phyloP scores from a whole-genome alignment of 441 rosid species.

The Populus hybrid region DNA sequence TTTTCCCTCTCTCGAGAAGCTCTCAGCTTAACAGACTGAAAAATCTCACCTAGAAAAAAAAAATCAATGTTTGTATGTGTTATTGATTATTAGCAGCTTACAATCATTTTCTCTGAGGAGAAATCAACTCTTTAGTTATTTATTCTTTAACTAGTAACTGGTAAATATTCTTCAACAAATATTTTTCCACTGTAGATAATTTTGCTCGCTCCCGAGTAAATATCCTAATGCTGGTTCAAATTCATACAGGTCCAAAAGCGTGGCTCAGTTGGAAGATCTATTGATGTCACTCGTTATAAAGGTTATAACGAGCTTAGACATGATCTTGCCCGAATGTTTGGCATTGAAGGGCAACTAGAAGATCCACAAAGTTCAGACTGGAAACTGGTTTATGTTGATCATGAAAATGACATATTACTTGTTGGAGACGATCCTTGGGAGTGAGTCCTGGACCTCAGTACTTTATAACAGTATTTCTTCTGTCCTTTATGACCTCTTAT shows the following conservation, averaged over 20 bases:
- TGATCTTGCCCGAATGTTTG: constrained; percentile 92
- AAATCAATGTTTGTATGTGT: background rate
- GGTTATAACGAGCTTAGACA: constrained; percentile 83
- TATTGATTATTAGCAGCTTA: background rate
- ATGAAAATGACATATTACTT: constrained; percentile 85
- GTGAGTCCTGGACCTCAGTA: constrained; percentile 43
- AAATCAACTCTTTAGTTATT: background rate
- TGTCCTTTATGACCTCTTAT: background rate
- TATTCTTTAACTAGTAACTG: background rate
- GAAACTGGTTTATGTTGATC: constrained; percentile 93
- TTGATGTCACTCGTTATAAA: constrained; percentile 81
- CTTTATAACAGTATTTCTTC: background rate
- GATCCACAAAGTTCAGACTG: constrained; percentile 90
- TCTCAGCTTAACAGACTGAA: background rate
- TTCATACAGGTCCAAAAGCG: constrained; percentile 83
- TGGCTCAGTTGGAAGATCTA: constrained; percentile 96
- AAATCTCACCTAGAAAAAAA: background rate
- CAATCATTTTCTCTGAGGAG: background rate
- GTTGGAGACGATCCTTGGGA: constrained; percentile 99
- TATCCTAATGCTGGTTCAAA: constrained; percentile 13
- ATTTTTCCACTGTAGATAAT: background rate
- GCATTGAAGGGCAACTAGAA: constrained; percentile 92
- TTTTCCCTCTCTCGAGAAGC: background rate
- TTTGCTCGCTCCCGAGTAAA: background rate
- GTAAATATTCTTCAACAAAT: background rate